Conservation (phyloP, 148 eudicot species). For the Vaccinium darrowii region DNA sequence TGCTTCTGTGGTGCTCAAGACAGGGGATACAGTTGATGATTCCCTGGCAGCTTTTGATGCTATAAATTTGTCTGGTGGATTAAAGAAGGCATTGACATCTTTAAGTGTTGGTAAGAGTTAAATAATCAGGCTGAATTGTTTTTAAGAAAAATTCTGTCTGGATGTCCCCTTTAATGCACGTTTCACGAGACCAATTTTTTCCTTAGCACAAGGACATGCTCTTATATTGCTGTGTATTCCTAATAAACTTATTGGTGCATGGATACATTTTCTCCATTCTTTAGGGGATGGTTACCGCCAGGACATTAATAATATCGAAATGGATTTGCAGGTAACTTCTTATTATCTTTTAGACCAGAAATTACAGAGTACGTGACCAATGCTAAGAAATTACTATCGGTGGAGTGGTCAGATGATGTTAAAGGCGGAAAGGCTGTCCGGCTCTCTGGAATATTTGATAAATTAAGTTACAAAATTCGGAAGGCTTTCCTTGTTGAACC, state of each 20-base stretch:
- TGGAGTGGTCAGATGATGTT: constrained; percentile 80
- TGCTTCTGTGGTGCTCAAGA: constrained; percentile 63
- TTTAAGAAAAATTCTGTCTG: background rate
- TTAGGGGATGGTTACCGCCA: background rate
- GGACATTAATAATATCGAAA: constrained; percentile 16
- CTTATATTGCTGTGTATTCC: background rate
- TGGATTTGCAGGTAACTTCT: constrained; percentile 74
- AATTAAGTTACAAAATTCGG: constrained; percentile 77
- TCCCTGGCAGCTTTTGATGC: constrained; percentile 87
- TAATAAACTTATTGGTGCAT: background rate
- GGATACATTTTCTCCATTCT: background rate
- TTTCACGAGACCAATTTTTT: background rate
- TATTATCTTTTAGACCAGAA: constrained; percentile 82
- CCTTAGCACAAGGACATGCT: constrained; percentile 9
- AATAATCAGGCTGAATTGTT: background rate
- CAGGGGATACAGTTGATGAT: constrained; percentile 78
- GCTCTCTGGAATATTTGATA: constrained; percentile 84
- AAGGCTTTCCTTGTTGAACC: constrained; percentile 65
- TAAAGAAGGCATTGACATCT: constrained; percentile 78
- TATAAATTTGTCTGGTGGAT: constrained; percentile 60
- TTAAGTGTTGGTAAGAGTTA: constrained; percentile 65
- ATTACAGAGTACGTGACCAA: constrained; percentile 30
- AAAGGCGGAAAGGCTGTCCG: constrained; percentile 84
- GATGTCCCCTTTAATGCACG: background rate
- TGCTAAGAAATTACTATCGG: constrained; percentile 38